Base-by-base conservation (phyloP, 2,329 filamentous ascomycete species). In the Hymenotorrendiella dingleyae region DNA sequence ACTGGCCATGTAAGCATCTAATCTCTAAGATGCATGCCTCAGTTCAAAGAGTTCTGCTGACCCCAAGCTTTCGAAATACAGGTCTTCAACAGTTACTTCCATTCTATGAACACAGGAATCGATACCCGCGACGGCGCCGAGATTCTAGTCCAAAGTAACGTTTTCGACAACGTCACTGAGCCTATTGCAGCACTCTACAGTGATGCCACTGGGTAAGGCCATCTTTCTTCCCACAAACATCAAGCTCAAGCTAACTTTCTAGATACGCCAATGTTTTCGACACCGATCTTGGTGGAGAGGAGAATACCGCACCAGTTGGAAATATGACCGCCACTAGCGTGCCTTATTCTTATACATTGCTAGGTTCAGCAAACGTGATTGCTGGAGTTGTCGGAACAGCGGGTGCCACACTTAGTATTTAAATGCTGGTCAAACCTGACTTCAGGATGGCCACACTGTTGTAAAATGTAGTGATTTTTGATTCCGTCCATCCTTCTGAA, bases 1-100 rank as follows among this genome's bases (percentile, higher is more conserved):
- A 81, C 74, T 28, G 78, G 67, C 6, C 81, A 85, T 63, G 58
- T n/a, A n/a, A n/a, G n/a, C n/a, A n/a, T n/a, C n/a, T n/a, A n/a
- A n/a, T n/a, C n/a, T n/a, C n/a, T n/a, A n/a, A n/a, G n/a, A n/a
- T n/a, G n/a, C n/a, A n/a, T n/a, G n/a, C n/a, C n/a, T n/a, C n/a
- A n/a, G n/a, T n/a, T n/a, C n/a, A n/a, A n/a, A n/a, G n/a, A n/a
- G n/a, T n/a, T n/a, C n/a, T n/a, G n/a, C n/a, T n/a, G n/a, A n/a
- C n/a, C n/a, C n/a, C n/a, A n/a, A n/a, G n/a, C n/a, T n/a, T n/a
- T n/a, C n/a, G n/a, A n/a, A n/a, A n/a, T n/a, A n/a, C n/a, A n/a
- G n/a, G n/a, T 76, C 53, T 76, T 71, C 66, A 80, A 77, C 67
- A 70, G 65, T 53, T 72, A 67, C 60, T 67, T 67, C 57, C 60